Evolutionary conservation across 140 eudicot species (phyloP).

Genomic region (Senecio squalidus): DNA sequence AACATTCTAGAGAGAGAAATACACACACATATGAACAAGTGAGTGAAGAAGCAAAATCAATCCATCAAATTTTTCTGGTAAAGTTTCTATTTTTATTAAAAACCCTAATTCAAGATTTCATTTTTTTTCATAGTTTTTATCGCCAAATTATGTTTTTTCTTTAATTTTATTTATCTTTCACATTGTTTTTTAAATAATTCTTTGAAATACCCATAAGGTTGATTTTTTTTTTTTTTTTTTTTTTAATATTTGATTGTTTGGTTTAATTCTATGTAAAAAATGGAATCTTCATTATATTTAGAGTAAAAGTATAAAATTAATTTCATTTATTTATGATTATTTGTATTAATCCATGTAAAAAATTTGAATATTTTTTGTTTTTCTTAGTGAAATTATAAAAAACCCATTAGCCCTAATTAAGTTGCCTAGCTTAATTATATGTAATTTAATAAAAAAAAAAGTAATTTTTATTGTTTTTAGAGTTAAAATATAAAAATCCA

Average conservation of each 20-base stretch:
- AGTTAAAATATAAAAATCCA: too few relatives aligned
- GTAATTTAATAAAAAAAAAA: neutral
- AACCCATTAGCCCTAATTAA: too few relatives aligned
- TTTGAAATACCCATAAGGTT: neutral
- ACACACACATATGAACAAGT: constrained; percentile 12
- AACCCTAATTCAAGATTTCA: neutral
- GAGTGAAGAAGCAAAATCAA: constrained; percentile 1
- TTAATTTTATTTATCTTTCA: neutral
- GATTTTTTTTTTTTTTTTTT: neutral
- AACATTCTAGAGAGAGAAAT: constrained; percentile 33
- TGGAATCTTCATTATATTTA: too few relatives aligned
- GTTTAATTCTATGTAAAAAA: too few relatives aligned
- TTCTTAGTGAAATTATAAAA: too few relatives aligned
- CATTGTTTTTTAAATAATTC: neutral
- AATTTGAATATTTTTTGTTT: too few relatives aligned
- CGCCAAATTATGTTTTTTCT: neutral
- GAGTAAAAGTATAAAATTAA: too few relatives aligned
- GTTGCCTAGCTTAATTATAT: too few relatives aligned
- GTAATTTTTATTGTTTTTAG: too few relatives aligned
- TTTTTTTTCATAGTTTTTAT: constrained; percentile 14
- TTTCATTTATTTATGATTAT: too few relatives aligned
- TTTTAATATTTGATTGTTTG: neutral
- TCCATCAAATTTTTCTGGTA: too few relatives aligned
- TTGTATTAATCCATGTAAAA: too few relatives aligned
- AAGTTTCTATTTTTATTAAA: neutral